Evolutionary conservation across 2,329 filamentous ascomycete genomes (phyloP).

Genomic region (Aspergillus texensis): DNA sequence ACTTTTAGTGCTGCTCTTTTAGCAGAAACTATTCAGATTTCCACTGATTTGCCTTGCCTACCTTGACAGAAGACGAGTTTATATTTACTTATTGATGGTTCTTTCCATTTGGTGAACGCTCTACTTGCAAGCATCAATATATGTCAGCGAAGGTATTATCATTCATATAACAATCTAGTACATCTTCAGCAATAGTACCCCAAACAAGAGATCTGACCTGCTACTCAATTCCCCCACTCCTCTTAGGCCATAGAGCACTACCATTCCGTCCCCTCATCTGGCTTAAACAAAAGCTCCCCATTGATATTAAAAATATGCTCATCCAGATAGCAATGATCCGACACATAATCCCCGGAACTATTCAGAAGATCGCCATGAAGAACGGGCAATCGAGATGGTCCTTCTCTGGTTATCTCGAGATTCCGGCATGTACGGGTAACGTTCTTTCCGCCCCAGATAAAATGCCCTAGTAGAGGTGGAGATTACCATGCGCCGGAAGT

Average conservation of each 20-base stretch:
- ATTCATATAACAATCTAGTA: too few species aligned
- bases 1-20: neutral
- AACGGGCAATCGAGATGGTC: conserved; percentile 15
- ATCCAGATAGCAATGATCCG: conserved; percentile 10
- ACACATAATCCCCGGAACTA: conserved; percentile 10
- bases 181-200: too few species aligned
- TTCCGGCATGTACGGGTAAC: conserved; percentile 19
- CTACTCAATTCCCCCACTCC: neutral
- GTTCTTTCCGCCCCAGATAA: conserved; percentile 18
- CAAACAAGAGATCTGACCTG: too few species aligned
- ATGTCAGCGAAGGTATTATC: too few species aligned
- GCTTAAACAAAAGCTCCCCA: conserved; percentile 15
- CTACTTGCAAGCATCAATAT: too few species aligned
- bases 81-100: too few species aligned
- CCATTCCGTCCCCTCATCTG: neutral
- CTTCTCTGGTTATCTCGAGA: conserved; percentile 13
- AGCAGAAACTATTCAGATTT: neutral
- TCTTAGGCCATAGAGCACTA: neutral
- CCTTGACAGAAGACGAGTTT: too few species aligned
- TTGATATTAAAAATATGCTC: conserved; percentile 19
- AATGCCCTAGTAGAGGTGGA: conserved; percentile 13
- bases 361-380: conserved; percentile 19
- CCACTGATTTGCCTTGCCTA: neutral
- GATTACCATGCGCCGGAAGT: neutral
- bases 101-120: too few species aligned